Conservation (phyloP, 1,284 basidiomycete genomes). For the Ganoderma meredithae region DNA sequence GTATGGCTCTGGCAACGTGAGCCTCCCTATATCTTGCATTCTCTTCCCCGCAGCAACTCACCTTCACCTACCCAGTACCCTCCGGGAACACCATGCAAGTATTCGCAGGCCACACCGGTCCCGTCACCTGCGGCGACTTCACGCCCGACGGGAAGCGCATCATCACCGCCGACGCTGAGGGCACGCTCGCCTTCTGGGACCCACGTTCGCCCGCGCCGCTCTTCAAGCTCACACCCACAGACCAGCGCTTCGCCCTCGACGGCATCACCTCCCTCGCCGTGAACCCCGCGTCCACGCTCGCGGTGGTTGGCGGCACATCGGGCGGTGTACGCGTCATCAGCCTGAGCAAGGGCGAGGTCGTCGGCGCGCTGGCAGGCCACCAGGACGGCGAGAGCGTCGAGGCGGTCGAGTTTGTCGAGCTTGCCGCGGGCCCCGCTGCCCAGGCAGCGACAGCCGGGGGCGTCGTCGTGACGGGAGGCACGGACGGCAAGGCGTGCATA, state of each 20-base stretch:
- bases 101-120: constrained; percentile 88
- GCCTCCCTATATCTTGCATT: constrained; percentile 32
- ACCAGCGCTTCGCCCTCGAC: constrained; percentile 81
- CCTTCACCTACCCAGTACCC: constrained; percentile 68
- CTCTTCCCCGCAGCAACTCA: constrained; percentile 5
- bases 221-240: constrained; percentile 79
- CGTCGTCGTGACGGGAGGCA: constrained; percentile 87
- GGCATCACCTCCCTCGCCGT: constrained; percentile 89
- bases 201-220: constrained; percentile 81
- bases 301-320: constrained; percentile 86
- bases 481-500: constrained; percentile 93
- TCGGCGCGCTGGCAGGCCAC: constrained; percentile 85
- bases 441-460: constrained; percentile 52
- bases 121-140: constrained; percentile 91
- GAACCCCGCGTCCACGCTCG: constrained; percentile 86
- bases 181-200: constrained; percentile 91
- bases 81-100: constrained; percentile 96
- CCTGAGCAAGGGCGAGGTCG: constrained; percentile 86
- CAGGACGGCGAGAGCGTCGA: constrained; percentile 92
- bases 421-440: constrained; percentile 48
- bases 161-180: constrained; percentile 87
- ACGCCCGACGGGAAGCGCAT: constrained; percentile 94
- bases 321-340: constrained; percentile 89
- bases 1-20: constrained; percentile 98
- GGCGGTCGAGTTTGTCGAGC: constrained; percentile 85